Evolutionary conservation across 148 eudicot species (phyloP).

Genomic region (Suaeda aralocaspica): DNA sequence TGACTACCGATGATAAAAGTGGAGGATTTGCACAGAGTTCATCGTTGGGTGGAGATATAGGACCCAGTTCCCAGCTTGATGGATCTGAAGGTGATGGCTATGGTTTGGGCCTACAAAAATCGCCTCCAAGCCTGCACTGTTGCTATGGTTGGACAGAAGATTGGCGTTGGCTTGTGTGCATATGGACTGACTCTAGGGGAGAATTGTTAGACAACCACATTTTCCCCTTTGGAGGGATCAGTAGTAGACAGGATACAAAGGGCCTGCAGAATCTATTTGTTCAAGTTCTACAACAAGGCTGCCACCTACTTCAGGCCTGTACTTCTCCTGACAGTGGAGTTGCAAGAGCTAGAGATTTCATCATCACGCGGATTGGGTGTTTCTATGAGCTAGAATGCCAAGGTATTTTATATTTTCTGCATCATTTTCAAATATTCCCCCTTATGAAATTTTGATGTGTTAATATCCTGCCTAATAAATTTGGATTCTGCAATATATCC

Average conservation of each 20-base stretch:
- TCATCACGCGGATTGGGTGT: constrained; percentile 87
- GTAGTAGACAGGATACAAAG: constrained; percentile 97
- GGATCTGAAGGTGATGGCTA: constrained; percentile 59
- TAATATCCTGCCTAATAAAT: background rate
- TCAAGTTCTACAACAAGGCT: constrained; percentile 96
- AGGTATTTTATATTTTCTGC: constrained; percentile 40
- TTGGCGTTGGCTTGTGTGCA: constrained; percentile 97
- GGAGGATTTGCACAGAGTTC: constrained; percentile 49
- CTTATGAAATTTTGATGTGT: background rate
- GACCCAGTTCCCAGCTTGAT: constrained; percentile 59
- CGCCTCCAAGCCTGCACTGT: constrained; percentile 83
- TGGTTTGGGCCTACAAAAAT: constrained; percentile 49
- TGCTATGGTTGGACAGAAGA: constrained; percentile 99
- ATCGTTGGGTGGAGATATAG: constrained; percentile 51
- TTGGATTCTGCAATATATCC: too few relatives aligned
- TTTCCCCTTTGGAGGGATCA: constrained; percentile 95
- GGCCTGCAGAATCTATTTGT: constrained; percentile 92
- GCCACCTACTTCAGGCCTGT: constrained; percentile 83
- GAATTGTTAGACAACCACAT: constrained; percentile 87
- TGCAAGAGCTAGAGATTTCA: constrained; percentile 73
- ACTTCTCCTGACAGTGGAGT: constrained; percentile 56
- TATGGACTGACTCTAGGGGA: constrained; percentile 98
- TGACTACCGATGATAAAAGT: constrained; percentile 57
- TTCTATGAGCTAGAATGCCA: constrained; percentile 95
- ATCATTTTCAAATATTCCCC: background rate